Evolutionary conservation across 305 asterid species (phyloP), one percentile per base, ranked within the genome.

Genomic region (Solanum hybrid): DNA sequence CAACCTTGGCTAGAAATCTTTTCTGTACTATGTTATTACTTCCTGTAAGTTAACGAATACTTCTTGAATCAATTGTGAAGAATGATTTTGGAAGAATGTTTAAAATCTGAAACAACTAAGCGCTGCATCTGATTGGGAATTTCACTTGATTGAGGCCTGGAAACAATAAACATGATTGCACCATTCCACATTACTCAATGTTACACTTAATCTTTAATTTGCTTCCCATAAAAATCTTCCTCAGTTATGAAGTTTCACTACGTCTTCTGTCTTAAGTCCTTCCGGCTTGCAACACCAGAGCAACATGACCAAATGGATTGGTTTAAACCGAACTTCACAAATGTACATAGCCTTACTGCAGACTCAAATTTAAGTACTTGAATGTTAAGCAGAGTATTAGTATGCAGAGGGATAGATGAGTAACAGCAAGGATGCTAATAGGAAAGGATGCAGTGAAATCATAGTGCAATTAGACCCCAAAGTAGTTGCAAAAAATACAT

Each of bases 1-100:
- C 90, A 94, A 93, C 94, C 94, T 97, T 91, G 97, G 98, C 89
- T 96, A 94, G 92, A 69, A 76, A 75, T 42, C 76, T 71, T 46
- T 46, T 82, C 73, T 84, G 40, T 29, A 84, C 40, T 84, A 51
- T 84, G 87, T 46, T 51, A 51, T 46, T 46, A 51, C 73, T 84
- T 84, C 29, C 87, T 51, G 42, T 84, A 84, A 84, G 22, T 84
- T 84, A 46, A 46, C 87, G 6, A 84, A 84, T 29, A 84, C 73
- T 51, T 84, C 73, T 51, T 84, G 73, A 51, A 84, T 84, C 75
- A 84, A 31, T 84, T 84, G 87, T 84, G 72, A 84, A 84, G 72
- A 84, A 84, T 20, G 87, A 84, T 84, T 46, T 84, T 51, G 75
- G 73, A 26, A 40, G 16, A 14, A 42, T 14, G 86, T 42, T 81